phyloP scores from a whole-genome alignment of 257 asterid species.

The Phtheirospermum japonicum region DNA sequence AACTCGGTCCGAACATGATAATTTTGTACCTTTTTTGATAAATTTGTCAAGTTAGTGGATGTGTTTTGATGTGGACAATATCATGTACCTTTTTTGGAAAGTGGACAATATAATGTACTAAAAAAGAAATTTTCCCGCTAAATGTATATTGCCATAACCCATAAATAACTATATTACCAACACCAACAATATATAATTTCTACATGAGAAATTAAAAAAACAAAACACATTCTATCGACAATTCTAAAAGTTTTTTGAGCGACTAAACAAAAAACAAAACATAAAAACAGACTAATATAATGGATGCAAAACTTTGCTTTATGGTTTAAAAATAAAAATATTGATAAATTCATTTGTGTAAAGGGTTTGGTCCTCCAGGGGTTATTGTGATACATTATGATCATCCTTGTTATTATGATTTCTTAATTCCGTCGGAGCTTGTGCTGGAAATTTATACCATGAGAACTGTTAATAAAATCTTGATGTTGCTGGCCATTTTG shows the following conservation, averaged over 20 bases:
- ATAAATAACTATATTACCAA: background rate
- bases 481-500: constrained; percentile 14
- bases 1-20: no score
- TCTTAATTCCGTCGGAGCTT: no score
- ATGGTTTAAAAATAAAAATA: background rate
- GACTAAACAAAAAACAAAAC: background rate
- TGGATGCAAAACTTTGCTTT: constrained; percentile 4
- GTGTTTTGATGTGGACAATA: no score
- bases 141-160: no score
- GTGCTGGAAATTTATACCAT: constrained; percentile 30
- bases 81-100: no score
- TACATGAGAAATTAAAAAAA: background rate
- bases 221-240: no score
- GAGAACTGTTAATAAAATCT: constrained; percentile 26
- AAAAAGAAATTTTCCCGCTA: no score
- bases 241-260: no score
- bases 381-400: constrained; percentile 32
- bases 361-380: constrained; percentile 7
- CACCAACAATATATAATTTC: background rate
- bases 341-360: constrained; percentile 16
- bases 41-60: no score
- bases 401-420: no score
- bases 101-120: no score
- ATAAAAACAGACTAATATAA: background rate
- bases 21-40: no score